Base-by-base conservation (phyloP, 129 eudicot species). In the Erigeron canadensis region DNA sequence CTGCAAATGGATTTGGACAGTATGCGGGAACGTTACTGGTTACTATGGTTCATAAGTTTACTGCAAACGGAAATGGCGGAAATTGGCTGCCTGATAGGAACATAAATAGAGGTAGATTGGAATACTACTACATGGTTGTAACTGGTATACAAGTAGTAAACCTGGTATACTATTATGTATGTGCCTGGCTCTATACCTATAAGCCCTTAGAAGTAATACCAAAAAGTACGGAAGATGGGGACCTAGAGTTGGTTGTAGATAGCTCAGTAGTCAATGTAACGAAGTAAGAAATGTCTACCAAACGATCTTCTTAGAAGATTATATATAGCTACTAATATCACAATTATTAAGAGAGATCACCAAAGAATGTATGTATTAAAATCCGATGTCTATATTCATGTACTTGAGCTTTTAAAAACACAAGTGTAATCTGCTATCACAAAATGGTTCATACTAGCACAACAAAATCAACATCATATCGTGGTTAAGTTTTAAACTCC, bases 81-180 rank as follows among this genome's bases (percentile, higher is more conserved):
- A 87, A 87, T 48, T 90, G 97, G 97, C 42, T 90, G 2, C 97
- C 97, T 0, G 89, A 87, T 74, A 50, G 97, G 80, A 87, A 90
- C 42, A 69, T 90, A 18, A 90, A 87, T 55, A 69, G 74, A 71
- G 96, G 96, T 13, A 83, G 74, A 61, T 63, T 90, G 72, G 95
- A 90, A 19, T 73, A 83, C 62, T 90, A 84, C 73, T 90, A 84
- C 43, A 85, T 86, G 87, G 82, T 87, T 37, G 84, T 80, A 19
- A 51, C 72, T n/a, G 89, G 76, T 4, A 60, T 84, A 34, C 87
- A 84, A 73, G 84, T 73, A 2, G 10, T 84, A 34, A 87, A 82
- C 63, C 65, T 87, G 2, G 28, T 87, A 40, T 87, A 84, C 55
- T 87, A 74, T 55, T 75, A 75, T 9, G 39, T 70, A 16, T 84